Evolutionary conservation across 495 filamentous ascomycete species (phyloP).

Genomic region (Neurospora hispaniola): DNA sequence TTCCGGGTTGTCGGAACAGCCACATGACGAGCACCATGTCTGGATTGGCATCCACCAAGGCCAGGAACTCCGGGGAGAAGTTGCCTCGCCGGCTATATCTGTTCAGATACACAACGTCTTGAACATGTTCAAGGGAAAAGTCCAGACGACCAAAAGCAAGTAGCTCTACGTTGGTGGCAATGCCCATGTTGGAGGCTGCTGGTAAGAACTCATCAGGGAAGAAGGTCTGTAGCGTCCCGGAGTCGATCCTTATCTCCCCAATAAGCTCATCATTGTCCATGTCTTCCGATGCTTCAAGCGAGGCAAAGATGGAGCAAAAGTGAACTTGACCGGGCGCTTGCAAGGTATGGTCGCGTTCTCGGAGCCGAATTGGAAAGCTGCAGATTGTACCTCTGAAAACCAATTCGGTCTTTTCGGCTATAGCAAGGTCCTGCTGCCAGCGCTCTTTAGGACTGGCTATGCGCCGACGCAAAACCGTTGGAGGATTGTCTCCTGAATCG

Average conservation of each 20-base stretch:
- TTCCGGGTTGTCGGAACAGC: not conserved
- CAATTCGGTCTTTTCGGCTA: not conserved
- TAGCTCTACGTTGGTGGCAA: not conserved
- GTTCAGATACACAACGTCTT: not conserved
- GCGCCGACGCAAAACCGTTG: not conserved
- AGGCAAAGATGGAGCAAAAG: not conserved
- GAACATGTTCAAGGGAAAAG: not conserved
- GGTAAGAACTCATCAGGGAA: not conserved
- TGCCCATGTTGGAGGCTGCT: not conserved
- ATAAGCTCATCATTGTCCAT: not conserved
- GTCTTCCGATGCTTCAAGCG: not conserved
- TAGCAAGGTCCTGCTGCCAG: not conserved
- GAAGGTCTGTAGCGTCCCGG: not conserved
- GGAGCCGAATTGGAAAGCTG: not conserved
- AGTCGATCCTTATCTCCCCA: not conserved
- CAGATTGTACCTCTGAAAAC: not conserved
- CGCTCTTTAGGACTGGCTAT: not conserved
- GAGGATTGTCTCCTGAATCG: not conserved
- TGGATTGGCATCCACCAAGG: not conserved
- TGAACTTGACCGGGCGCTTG: not conserved
- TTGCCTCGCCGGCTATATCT: not conserved
- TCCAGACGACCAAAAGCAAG: not conserved
- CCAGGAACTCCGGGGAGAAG: not conserved
- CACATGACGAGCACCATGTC: not conserved
- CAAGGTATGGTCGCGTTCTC: not conserved